Percentiles rank a stretch among this genome's conserved stretches.
phyloP scores from a whole-genome alignment of 768 basidiomycete genomes.

The Xanthoconium stramineum region DNA sequence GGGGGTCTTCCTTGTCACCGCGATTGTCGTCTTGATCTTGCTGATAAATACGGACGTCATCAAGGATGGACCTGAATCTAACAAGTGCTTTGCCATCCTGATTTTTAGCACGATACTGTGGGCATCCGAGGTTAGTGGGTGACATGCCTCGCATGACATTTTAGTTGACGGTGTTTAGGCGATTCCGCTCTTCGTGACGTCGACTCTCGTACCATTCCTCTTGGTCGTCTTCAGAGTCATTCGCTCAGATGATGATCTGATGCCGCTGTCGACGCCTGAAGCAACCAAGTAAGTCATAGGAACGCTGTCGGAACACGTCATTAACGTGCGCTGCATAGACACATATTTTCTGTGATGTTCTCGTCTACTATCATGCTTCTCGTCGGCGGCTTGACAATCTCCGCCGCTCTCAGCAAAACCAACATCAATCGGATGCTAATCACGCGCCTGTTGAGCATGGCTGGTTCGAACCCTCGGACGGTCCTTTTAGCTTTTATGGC shows the following conservation, averaged over 20 bases:
- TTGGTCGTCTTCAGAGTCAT: constrained; percentile 84
- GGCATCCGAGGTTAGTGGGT: constrained; percentile 82
- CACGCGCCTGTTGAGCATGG: constrained; percentile 84
- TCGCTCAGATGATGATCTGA: constrained; percentile 41
- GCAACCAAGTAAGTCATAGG: constrained; percentile 73
- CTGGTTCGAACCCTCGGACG: constrained; percentile 80
- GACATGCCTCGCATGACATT: background rate
- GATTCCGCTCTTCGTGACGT: constrained; percentile 97
- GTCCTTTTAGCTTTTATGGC: constrained; percentile 94
- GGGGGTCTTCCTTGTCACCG: constrained; percentile 54
- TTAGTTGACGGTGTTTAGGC: constrained; percentile 50
- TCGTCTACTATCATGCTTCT: constrained; percentile 98
- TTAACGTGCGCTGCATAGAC: constrained; percentile 43
- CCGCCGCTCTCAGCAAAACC: constrained; percentile 93
- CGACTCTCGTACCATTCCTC: constrained; percentile 82
- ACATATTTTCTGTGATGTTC: constrained; percentile 93
- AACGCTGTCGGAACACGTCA: background rate
- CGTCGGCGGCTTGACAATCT: constrained; percentile 96
- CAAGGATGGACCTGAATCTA: constrained; percentile 61
- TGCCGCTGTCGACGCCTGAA: constrained; percentile 53
- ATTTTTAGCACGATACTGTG: constrained; percentile 89
- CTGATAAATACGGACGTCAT: constrained; percentile 63
- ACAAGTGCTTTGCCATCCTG: constrained; percentile 87
- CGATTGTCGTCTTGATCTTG: constrained; percentile 53
- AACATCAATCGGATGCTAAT: constrained; percentile 91